Base-by-base conservation (phyloP, 176 grass and related monocot species). In the Hyparrhenia diplandra region DNA sequence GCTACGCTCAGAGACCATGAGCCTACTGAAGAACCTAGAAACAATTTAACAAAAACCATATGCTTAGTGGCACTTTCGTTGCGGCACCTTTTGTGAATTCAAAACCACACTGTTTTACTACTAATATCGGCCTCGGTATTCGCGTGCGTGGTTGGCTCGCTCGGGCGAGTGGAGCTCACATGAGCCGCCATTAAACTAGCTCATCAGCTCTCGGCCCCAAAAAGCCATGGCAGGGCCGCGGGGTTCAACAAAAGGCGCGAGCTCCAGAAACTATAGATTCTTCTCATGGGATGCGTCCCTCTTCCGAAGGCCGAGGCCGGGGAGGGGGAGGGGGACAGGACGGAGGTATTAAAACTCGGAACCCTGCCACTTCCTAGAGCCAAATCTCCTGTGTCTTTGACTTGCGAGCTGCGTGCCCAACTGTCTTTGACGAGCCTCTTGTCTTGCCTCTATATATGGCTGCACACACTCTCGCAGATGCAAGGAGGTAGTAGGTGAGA, bases 241-340 rank as follows among this genome's bases (percentile, higher is more conserved):
- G 27, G 65, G 65, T 77, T 89, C 77, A 81, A 76, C 83, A 84
- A 85, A 77, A 80, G 54, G 1, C 0, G 45, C 20, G 78, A 87
- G 80, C 80, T 80, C 77, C 85, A 85, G 85, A 76, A 87, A 89
- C 84, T 68, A 94, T 77, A 85, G 90, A 92, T 87, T 95, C 93
- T 95, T 92, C 64, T 81, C 84, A 64, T 91, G 84, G 84, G 83
- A 89, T 79, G 66, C 85, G 30, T 79, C 67, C 49, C 78, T 35
- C 66, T 47, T 77, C 40, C 82, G 83, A 70, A 79, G 70, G 71
- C 79, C 74, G 58, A 90, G 74, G 68, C 79, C n/a, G 7, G 12
- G 41, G 85, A 92, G 76, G n/a, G n/a, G n/a, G n/a, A n/a, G 76
- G 86, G 83, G 83, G 76, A 84, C 85, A 91, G 58, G 73, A 89